phyloP scores from a whole-genome alignment of 2,329 filamentous ascomycete genomes.

The Monilinia aucupariae region DNA sequence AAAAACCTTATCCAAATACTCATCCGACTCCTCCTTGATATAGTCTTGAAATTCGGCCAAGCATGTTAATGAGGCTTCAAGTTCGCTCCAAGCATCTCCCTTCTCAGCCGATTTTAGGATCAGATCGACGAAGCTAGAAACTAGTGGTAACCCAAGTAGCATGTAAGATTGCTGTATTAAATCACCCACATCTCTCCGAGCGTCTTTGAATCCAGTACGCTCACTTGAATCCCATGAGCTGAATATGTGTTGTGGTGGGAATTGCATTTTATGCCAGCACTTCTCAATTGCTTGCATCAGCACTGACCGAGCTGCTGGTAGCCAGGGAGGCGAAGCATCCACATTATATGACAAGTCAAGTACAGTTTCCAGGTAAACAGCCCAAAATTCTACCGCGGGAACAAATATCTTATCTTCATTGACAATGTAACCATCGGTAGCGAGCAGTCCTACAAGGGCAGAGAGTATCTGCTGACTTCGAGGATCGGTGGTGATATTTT shows the following conservation, averaged over 20 bases:
- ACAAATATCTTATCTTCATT: conserved; percentile 71
- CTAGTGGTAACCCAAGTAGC: conserved; percentile 50
- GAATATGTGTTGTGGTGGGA: conserved; percentile 48
- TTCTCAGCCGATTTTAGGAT: conserved; percentile 44
- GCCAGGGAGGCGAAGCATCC: conserved; percentile 49
- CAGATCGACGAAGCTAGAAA: conserved; percentile 53
- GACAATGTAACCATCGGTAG: conserved; percentile 59
- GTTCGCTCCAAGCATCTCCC: conserved; percentile 48
- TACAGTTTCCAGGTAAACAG: conserved; percentile 65
- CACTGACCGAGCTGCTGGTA: conserved; percentile 51
- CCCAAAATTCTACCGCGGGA: conserved; percentile 73
- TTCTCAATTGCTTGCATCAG: conserved; percentile 60
- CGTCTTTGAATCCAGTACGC: conserved; percentile 62
- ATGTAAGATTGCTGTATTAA: conserved; percentile 68
- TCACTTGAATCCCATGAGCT: conserved; percentile 66
- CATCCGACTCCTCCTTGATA: conserved; percentile 52
- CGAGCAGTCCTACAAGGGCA: conserved; percentile 59
- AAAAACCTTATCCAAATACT: conserved; percentile 57
- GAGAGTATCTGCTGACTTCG: conserved; percentile 48
- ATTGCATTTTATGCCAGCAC: conserved; percentile 64
- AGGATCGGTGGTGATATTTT: conserved; percentile 44
- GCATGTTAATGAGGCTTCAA: conserved; percentile 58
- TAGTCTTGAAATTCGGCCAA: conserved; percentile 64
- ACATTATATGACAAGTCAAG: conserved; percentile 52
- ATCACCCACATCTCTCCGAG: conserved; percentile 73